Evolutionary conservation across 768 basidiomycete species (phyloP).

Genomic region (Arthromyces matolae): DNA sequence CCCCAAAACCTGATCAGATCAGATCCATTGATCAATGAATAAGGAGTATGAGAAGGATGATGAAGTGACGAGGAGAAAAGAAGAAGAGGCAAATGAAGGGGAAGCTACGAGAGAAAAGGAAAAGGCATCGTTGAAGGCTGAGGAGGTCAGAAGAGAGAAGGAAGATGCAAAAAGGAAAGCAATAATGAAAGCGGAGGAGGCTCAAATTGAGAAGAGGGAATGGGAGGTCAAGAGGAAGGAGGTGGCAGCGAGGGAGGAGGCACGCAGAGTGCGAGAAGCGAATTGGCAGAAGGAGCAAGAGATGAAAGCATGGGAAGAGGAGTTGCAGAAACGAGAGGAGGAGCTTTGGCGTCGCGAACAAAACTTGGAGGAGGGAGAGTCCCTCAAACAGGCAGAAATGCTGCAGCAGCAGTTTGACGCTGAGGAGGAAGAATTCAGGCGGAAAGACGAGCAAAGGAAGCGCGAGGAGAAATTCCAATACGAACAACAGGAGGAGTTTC

Average conservation of each 20-base stretch:
- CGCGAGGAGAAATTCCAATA: slow-evolving; percentile 22
- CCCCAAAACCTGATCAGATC: too few species aligned
- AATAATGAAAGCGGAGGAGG: slow-evolving; percentile 18
- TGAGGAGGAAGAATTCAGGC: slow-evolving; percentile 23
- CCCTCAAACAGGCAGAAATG: slow-evolving; percentile 21
- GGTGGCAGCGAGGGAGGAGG: slow-evolving; percentile 25
- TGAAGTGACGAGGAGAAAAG: slow-evolving; percentile 19
- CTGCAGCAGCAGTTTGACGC: slow-evolving; percentile 19
- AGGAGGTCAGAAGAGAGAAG: slow-evolving; percentile 21
- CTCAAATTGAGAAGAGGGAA: slow-evolving; percentile 19
- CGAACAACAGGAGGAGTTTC: slow-evolving; percentile 38
- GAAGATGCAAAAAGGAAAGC: slow-evolving; percentile 22
- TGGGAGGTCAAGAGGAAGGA: slow-evolving; percentile 29
- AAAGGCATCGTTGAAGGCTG: slow-evolving; percentile 25
- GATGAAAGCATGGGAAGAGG: slow-evolving; percentile 32
- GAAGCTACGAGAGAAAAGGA: slow-evolving; percentile 12
- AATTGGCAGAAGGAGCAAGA: slow-evolving; percentile 24
- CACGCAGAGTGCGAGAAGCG: slow-evolving; percentile 23
- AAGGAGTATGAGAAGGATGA: too few species aligned
- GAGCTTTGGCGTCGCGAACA: slow-evolving; percentile 19
- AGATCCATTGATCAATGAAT: too few species aligned
- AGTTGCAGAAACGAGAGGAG: slow-evolving; percentile 31
- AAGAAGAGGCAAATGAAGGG: slow-evolving; percentile 24
- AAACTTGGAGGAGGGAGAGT: slow-evolving; percentile 24
- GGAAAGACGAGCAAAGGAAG: slow-evolving; percentile 25